Evolutionary conservation across 2,329 filamentous ascomycete species (phyloP).

Genomic region (Cercospora janseana): DNA sequence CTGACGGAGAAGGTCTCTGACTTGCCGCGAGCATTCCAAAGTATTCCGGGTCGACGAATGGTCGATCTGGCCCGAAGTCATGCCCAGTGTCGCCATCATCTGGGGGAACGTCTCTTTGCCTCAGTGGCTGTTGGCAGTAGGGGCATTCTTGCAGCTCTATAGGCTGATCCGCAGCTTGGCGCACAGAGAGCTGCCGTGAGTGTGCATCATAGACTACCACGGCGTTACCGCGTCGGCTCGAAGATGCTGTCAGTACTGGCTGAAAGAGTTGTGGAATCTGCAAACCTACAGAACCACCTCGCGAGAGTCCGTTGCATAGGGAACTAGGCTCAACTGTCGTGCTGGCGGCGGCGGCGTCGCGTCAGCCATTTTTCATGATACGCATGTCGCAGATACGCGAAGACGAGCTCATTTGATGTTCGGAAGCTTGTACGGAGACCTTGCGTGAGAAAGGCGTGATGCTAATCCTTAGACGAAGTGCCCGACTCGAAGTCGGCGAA

Average conservation of each 20-base stretch:
- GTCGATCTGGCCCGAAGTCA: slow-evolving; percentile 50
- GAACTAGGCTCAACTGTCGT: slow-evolving; percentile 66
- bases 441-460: slow-evolving; percentile 5
- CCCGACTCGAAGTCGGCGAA: neutral
- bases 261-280: neutral
- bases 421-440: neutral
- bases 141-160: slow-evolving; percentile 73
- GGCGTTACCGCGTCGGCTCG: slow-evolving; percentile 84
- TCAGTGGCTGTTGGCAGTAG: slow-evolving; percentile 77
- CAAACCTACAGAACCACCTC: slow-evolving; percentile 74
- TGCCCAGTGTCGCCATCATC: slow-evolving; percentile 38
- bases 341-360: slow-evolving; percentile 32
- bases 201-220: slow-evolving; percentile 86
- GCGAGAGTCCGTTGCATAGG: slow-evolving; percentile 69
- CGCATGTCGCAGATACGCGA: slow-evolving; percentile 4
- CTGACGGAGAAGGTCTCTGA: slow-evolving; percentile 42
- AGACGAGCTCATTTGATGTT: neutral
- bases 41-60: slow-evolving; percentile 85
- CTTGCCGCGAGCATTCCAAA: slow-evolving; percentile 83
- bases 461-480: neutral
- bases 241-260: slow-evolving; percentile 10
- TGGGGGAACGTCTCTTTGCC: slow-evolving; percentile 32
- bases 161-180: slow-evolving; percentile 56
- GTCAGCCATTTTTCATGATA: slow-evolving; percentile 34
- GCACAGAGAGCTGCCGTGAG: slow-evolving; percentile 81